Conservation (phyloP, 1,284 basidiomycete species). For the Phellopilus nigrolimitatus region DNA sequence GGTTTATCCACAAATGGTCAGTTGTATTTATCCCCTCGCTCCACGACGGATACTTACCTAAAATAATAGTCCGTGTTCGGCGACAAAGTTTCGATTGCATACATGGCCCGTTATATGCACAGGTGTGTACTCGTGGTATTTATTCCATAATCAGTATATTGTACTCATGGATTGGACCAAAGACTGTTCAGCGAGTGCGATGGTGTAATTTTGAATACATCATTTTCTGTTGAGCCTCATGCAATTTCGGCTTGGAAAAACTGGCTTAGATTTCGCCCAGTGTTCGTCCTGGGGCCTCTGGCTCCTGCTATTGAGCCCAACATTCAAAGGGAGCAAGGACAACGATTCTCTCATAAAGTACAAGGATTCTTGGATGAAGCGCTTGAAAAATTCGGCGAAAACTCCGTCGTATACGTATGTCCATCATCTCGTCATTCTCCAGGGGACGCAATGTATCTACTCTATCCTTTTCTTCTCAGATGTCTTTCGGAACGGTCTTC, state of each 20-base stretch:
- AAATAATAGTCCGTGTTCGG: conserved; percentile 1
- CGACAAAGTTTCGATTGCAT: conserved; percentile 6
- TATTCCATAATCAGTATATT: background rate
- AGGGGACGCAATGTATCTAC: too few species aligned
- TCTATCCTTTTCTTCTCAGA: conserved; percentile 1
- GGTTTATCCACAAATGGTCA: conserved; percentile 11
- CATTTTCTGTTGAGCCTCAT: conserved; percentile 1
- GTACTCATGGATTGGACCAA: background rate
- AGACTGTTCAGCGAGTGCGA: conserved; percentile 14
- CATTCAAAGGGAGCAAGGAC: background rate
- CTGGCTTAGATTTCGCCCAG: conserved; percentile 2
- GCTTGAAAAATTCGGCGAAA: conserved; percentile 7
- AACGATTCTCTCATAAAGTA: background rate
- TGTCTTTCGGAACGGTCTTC: conserved; percentile 19
- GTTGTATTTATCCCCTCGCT: background rate
- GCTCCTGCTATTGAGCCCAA: background rate
- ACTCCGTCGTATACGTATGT: conserved; percentile 18
- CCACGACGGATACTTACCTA: background rate
- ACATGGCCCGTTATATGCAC: conserved; percentile 9
- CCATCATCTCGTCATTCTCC: too few species aligned
- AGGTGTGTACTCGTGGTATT: background rate
- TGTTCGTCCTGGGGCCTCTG: conserved; percentile 10
- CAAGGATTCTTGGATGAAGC: conserved; percentile 3
- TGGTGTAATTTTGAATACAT: conserved; percentile 11
- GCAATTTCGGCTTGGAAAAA: conserved; percentile 1